Evolutionary conservation across 805 yeast genomes (phyloP), one percentile per base, ranked within the genome.

Genomic region (Metschnikowia santaceciliae): DNA sequence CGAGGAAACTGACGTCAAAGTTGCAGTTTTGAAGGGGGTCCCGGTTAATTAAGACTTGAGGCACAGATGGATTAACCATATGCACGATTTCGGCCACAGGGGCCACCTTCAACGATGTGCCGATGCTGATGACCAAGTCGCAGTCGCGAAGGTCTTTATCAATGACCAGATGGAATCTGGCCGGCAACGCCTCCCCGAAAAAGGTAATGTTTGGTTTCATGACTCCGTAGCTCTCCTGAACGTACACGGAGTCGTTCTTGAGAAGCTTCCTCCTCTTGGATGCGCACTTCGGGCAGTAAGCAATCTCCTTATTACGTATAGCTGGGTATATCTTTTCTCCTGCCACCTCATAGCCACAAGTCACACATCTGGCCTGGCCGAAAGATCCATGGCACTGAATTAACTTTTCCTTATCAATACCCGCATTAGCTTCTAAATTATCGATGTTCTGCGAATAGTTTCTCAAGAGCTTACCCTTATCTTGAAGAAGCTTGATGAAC

Each of bases 331-430:
- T 74, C 23, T 75, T 75, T 46, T 78, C 80, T 15, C 97, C 97
- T 1, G 80, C 79, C 6, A 83, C 80, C 61, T 77, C 71, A 63
- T 79, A 79, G 46, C 80, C 77, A 65, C 97, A 90, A 2, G 91
- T 83, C 34, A 83, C 75, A 63, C 97, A 90, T 3, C 90, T 81
- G 7, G 96, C 97, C 0, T 81, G 79, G 0, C 95, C 96, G 68
- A 90, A 90, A 2, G 96, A 88, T 1, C 97, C 97, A 68, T 90
- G 97, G 63, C 97, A 90, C 67, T 90, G 96, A 22, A 90, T 86
- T 55, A 87, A 65, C 58, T 82, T 83, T 6, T 84, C 88, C 1
- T 76, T 67, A 6, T 72, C 65, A 6, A 90, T 76, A 3, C 96
- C 96, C 0, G 88, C 96, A 56, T 81, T 79, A n/a, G 80, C 79